Conservation (phyloP, 192 early-diverging fungal genomes). For the Spizellomyces punctatus region DNA sequence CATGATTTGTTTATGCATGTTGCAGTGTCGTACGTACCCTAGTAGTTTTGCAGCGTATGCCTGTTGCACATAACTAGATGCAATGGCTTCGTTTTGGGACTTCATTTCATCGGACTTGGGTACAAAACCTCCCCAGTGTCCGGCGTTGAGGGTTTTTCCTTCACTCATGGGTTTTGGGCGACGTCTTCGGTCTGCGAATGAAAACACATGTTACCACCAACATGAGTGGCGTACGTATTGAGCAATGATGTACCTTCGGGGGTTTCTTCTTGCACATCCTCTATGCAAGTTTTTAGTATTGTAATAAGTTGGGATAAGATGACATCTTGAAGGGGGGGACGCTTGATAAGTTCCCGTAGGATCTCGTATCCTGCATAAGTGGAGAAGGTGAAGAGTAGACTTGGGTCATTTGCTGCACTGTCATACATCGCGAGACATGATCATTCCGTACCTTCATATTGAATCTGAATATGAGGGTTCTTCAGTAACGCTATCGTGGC, state of each 20-base stretch:
- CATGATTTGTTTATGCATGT: conserved; percentile 6
- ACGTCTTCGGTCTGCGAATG: conserved; percentile 36
- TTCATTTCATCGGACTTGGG: conserved; percentile 41
- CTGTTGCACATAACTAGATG: conserved; percentile 59
- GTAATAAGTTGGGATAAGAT: conserved; percentile 53
- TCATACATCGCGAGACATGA: too few species aligned
- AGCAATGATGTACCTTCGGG: conserved; percentile 20
- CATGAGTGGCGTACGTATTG: not conserved
- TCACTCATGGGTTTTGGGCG: conserved; percentile 33
- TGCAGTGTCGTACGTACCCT: conserved; percentile 45
- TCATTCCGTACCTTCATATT: conserved; percentile 56
- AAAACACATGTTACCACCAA: not conserved
- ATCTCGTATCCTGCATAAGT: conserved; percentile 53
- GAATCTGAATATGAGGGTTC: conserved; percentile 60
- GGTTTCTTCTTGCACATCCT: conserved; percentile 37
- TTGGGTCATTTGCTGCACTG: too few species aligned
- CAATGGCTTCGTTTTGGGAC: conserved; percentile 43
- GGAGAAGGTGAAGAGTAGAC: not conserved
- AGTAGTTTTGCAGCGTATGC: conserved; percentile 61
- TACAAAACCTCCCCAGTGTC: conserved; percentile 38
- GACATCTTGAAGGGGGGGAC: conserved; percentile 52
- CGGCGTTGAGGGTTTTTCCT: conserved; percentile 36
- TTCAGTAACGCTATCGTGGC: conserved; percentile 53
- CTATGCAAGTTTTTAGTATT: conserved; percentile 48
- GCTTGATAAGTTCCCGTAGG: conserved; percentile 45